Evolutionary conservation across 1,139 yeast species (phyloP), one percentile per base, ranked within the genome.

Genomic region (Kluyveromyces marxianus): DNA sequence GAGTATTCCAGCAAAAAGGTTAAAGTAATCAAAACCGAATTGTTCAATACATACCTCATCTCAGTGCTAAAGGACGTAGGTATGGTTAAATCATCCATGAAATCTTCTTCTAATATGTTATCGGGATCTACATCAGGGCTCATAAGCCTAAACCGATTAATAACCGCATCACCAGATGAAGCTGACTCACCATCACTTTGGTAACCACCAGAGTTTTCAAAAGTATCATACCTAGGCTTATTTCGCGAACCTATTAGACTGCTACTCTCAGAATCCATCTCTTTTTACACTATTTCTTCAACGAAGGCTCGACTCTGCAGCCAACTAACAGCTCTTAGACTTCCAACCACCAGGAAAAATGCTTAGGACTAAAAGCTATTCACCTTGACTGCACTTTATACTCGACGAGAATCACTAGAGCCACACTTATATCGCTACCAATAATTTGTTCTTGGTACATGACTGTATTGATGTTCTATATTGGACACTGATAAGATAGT

Each of bases 1-100:
- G 73, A 62, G 52, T 74, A 75, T 52, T 76, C 79, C 49, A 76
- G 68, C 49, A 74, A 67, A 54, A 74, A 76, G 7, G 81, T 72
- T 10, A 74, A 55, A 1, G 75, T 68, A 35, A 76, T 57, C 2
- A 81, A 80, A 3, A 65, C 54, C 2, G 79, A 69, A 1, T 76
- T 41, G 4, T 25, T 28, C 6, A 46, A 34, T 2, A 49, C 40
- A 24, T 35, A 41, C 7, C 33, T 21, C 7, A 44, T n/a, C 25
- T 49, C 51, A 3, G 39, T 40, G 4, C 42, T 24, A 4, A 35
- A 21, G 1, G 45, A n/a, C 3, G 49, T 46, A 7, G 30, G 30
- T 2, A 8, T 27, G 4, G 37, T 29, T 25, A 35, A 27, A 8
- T 43, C 40, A 29, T 36, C 34, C 10, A 45, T 34, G 40, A 46